Base-by-base conservation (phyloP, 140 eudicot genomes). In the Anethum foeniculum region DNA sequence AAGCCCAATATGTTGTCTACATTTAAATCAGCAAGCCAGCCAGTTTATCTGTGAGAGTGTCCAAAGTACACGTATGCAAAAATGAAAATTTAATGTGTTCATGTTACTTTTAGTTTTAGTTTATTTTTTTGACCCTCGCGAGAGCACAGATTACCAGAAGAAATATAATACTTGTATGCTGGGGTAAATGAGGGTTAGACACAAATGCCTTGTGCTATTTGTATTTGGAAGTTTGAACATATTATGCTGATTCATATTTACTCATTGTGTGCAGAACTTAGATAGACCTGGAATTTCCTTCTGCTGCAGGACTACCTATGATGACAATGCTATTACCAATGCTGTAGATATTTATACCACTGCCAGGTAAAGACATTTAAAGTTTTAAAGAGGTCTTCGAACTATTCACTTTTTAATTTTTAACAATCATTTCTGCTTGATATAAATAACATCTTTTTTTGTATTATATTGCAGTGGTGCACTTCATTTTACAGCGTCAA, bases 301-400 rank as follows among this genome's bases (percentile, higher is more conserved):
- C 82, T 94, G 98, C 69, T 85, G 92, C 32, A 83, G 96, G 87
- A 92, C 97, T 56, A 90, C 93, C 19, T 88, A 90, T 81, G 97
- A 92, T 75, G 97, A 94, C 14, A 94, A 90, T 83, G 97, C 94
- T 75, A 90, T 94, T 38, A 94, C 96, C 28, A 94, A 92, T 84
- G 97, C 98, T 58, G 82, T 94, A 62, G 98, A 94, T 67, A 92
- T 94, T 64, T 92, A 86, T 79, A 88, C 82, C 28, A 83, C 94
- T 38, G 86, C 94, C 71, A 91, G 97, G 97, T 89, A 79, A 14
- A 12, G 34, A 7, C 23, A 13, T 68, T 28, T 68, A 16, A 14
- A 68, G 1, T 30, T 68, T 14, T 30, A 15, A 27, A 25, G 30
- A 30, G 73, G 38, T 65, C 10, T 0, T 13, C 15, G 74, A 68